Evolutionary conservation across 73 alveolate species (phyloP).

Genomic region (Paramecium caudatum): DNA sequence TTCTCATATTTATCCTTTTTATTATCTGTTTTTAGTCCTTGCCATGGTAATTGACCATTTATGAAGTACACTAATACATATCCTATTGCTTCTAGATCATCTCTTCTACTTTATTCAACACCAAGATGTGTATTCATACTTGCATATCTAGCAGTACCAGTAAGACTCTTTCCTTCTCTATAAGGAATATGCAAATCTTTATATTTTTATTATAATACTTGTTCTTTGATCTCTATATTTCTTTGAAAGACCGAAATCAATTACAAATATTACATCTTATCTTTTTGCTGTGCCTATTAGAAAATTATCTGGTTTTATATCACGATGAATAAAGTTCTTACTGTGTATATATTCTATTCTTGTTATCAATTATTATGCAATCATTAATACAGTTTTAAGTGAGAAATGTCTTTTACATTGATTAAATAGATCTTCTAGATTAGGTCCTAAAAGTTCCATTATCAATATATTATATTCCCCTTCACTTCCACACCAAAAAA

Average conservation of each 20-base stretch:
- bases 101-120: slow-evolving; percentile 83
- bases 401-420: slow-evolving; percentile 79
- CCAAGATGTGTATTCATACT: slow-evolving; percentile 87
- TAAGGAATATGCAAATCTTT: slow-evolving; percentile 66
- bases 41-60: slow-evolving; percentile 89
- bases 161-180: slow-evolving; percentile 75
- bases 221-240: slow-evolving; percentile 79
- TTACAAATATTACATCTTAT: slow-evolving; percentile 78
- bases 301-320: slow-evolving; percentile 83
- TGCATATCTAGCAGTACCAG: slow-evolving; percentile 87
- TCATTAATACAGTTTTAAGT: slow-evolving; percentile 78
- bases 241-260: slow-evolving; percentile 83
- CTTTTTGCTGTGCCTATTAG: slow-evolving; percentile 89
- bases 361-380: slow-evolving; percentile 71
- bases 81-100: slow-evolving; percentile 87
- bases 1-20: slow-evolving; percentile 78
- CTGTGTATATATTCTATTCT: slow-evolving; percentile 80
- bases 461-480: slow-evolving; percentile 82
- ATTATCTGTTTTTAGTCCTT: slow-evolving; percentile 77
- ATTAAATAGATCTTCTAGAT: slow-evolving; percentile 82
- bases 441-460: slow-evolving; percentile 83
- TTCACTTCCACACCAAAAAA: slow-evolving; percentile 89
- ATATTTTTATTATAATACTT: background rate
- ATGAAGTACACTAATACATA: slow-evolving; percentile 81
- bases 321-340: slow-evolving; percentile 79